Evolutionary conservation across 2,329 filamentous ascomycete genomes (phyloP).

Genomic region (Talaromyces islandicus): DNA sequence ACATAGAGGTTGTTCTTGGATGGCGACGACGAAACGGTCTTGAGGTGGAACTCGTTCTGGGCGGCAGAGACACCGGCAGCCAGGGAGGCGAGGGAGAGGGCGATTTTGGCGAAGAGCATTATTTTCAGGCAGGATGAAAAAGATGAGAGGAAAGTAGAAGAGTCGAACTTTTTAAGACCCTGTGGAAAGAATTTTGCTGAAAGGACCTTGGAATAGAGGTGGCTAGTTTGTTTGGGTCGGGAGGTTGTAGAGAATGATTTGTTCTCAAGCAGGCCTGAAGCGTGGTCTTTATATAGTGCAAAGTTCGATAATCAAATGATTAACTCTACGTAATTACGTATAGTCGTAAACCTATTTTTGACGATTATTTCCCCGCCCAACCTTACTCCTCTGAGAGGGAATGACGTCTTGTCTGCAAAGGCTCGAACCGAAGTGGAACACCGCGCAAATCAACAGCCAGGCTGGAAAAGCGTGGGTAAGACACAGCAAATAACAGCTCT

Average conservation of each 20-base stretch:
- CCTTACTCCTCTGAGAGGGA: not conserved
- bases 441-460: not conserved
- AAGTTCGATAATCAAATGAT: too few relatives aligned
- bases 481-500: not conserved
- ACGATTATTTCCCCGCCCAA: not conserved
- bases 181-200: not conserved
- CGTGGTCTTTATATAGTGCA: not conserved
- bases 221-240: not conserved
- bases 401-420: not conserved
- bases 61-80: constrained; percentile 20
- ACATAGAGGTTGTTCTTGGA: constrained; percentile 32
- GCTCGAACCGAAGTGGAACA: not conserved
- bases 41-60: constrained; percentile 27
- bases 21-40: constrained; percentile 23
- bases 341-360: not conserved
- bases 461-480: not conserved
- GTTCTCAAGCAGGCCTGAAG: not conserved
- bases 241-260: not conserved
- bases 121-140: not conserved
- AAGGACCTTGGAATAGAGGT: not conserved
- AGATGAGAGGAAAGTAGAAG: not conserved
- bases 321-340: too few relatives aligned
- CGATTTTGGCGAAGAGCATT: constrained; percentile 8
- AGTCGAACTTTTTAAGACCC: not conserved
- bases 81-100: constrained; percentile 20